Evolutionary conservation across 2,329 filamentous ascomycete species (phyloP), one percentile per base, ranked within the genome.

Genomic region (Phoma sp.): DNA sequence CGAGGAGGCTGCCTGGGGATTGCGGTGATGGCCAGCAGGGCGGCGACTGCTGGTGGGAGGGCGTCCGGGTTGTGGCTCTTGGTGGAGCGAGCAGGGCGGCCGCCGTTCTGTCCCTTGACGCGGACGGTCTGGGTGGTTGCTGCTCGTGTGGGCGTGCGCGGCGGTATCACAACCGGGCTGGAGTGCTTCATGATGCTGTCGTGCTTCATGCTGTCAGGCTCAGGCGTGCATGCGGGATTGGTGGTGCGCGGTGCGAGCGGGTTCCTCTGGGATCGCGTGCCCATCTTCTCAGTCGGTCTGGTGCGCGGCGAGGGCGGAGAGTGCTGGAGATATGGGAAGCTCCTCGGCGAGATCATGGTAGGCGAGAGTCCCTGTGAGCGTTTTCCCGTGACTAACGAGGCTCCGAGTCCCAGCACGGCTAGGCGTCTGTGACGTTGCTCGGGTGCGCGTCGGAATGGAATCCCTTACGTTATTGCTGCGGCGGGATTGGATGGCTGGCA

Each of bases 21-120:
- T 2, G 82, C 74, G 2, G 85, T 87, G 38, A 84, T 80, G 49
- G 84, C 82, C 28, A 87, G 73, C 49, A 87, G 73, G 9, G 83
- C 83, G 21, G 83, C 83, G 43, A 86, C 79, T 18, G 83, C 79
- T n/a, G 80, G 77, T 14, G 82, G 81, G 5, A 85, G 66, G 9
- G 78, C 77, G 62, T 74, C 78, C 54, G 70, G 74, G 60, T 74
- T 73, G 67, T 80, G 78, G 58, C 58, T 69, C 45, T 55, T 68
- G 32, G 58, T 51, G 29, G 57, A 62, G 34, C 65, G 73, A 56
- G 60, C 32, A 4, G 66, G 61, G 23, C 68, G 60, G 49, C 61
- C 63, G 30, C 69, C 64, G 53, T 73, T 59, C 47, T 74, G 66
- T 18, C 69, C 65, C 54, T 69, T 59, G 34, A 57, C 60, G 57